Evolutionary conservation across 495 filamentous ascomycete genomes (phyloP).

Genomic region (Aspergillus bertholletiae): DNA sequence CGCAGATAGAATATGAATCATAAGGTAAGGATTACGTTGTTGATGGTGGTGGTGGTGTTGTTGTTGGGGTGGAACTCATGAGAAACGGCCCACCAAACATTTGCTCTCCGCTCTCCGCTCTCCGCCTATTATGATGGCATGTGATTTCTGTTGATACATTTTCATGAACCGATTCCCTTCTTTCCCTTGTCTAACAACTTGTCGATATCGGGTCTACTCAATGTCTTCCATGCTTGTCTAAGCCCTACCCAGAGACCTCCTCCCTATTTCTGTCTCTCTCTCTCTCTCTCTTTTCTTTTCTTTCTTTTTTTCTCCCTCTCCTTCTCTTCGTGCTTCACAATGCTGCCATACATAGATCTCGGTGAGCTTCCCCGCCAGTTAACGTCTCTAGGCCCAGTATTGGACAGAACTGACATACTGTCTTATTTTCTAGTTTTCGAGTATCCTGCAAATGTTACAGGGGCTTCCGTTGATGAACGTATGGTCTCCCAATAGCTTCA

Average conservation of each 20-base stretch:
- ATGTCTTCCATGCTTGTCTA: background rate
- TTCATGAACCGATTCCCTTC: too few relatives aligned
- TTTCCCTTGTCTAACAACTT: too few relatives aligned
- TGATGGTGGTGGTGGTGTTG: background rate
- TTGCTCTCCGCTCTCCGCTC: too few relatives aligned
- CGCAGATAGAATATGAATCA: slow-evolving; percentile 9
- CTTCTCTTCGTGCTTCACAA: slow-evolving; percentile 51
- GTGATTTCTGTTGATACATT: too few relatives aligned
- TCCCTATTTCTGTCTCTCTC: background rate
- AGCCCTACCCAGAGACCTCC: background rate
- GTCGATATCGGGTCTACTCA: too few relatives aligned
- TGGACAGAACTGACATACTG: background rate
- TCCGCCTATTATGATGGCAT: slow-evolving; percentile 1
- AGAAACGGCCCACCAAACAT: slow-evolving; percentile 7
- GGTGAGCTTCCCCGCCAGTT: slow-evolving; percentile 49
- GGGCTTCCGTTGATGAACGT: slow-evolving; percentile 86
- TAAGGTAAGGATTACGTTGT: background rate
- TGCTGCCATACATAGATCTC: slow-evolving; percentile 84
- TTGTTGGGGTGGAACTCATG: background rate
- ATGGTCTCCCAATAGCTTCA: slow-evolving; percentile 24
- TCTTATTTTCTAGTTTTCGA: slow-evolving; percentile 57
- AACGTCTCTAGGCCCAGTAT: slow-evolving; percentile 19
- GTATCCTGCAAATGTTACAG: slow-evolving; percentile 60
- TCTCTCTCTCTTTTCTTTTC: background rate
- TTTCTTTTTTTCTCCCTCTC: background rate